These are phyloP conservation scores for Colletotrichum orbiculare DNA, from an alignment of 2,329 filamentous ascomycete species.

Conservation along the genomic window DNA sequence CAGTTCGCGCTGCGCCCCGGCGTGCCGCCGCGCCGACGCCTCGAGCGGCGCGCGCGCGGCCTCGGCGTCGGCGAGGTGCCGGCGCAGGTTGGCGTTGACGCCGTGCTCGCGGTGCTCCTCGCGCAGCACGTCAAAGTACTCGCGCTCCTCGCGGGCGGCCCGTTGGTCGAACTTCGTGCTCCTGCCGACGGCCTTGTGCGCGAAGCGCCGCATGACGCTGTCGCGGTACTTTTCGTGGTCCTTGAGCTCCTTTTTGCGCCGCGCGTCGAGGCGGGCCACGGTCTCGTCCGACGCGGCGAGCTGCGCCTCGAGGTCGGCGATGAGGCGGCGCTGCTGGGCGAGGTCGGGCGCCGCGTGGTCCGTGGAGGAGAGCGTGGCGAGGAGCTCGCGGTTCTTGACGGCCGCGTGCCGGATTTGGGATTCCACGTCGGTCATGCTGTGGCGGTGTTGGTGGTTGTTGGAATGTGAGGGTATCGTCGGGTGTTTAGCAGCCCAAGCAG, in stretches of 20 bases:
- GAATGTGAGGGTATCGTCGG: slow-evolving; percentile 1
- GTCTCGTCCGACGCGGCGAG: slow-evolving; percentile 49
- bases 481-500: neutral
- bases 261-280: slow-evolving; percentile 51
- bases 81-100: slow-evolving; percentile 51
- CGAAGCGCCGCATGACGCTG: slow-evolving; percentile 61
- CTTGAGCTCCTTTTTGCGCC: slow-evolving; percentile 58
- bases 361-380: slow-evolving; percentile 58
- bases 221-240: slow-evolving; percentile 65
- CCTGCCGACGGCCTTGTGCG: slow-evolving; percentile 61
- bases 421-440: slow-evolving; percentile 40
- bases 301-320: slow-evolving; percentile 57
- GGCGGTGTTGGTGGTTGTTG: neutral
- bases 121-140: slow-evolving; percentile 65
- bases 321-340: slow-evolving; percentile 56
- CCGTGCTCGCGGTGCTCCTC: slow-evolving; percentile 58
- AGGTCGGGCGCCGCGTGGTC: slow-evolving; percentile 60
- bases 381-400: slow-evolving; percentile 54
- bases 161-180: slow-evolving; percentile 60
- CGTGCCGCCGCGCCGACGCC: slow-evolving; percentile 47
- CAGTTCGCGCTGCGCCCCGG: slow-evolving; percentile 56
- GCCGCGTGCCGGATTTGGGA: slow-evolving; percentile 52
- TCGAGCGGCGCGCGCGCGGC: slow-evolving; percentile 50
- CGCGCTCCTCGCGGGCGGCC: slow-evolving; percentile 64
- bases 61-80: slow-evolving; percentile 53